These are phyloP conservation scores for Cardamine chenopodiifolia DNA, from an alignment of 345 rosid genomes.

Conservation along the genomic window DNA sequence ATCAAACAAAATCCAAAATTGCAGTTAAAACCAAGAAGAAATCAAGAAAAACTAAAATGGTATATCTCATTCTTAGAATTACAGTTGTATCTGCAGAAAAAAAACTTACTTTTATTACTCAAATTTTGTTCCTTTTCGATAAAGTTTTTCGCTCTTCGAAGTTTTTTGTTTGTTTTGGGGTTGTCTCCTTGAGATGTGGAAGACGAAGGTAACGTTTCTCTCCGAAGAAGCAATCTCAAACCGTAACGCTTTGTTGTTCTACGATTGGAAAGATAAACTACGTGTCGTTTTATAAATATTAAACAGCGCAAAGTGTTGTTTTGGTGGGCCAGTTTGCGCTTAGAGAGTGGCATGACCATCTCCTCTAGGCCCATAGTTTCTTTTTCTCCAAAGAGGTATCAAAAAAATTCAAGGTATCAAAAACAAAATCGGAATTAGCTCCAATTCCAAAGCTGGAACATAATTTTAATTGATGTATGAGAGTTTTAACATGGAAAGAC, in stretches of 20 bases:
- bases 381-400: no score
- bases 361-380: not conserved
- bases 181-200: conserved; percentile 27
- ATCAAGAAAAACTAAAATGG: conserved; percentile 12
- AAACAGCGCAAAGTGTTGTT: conserved; percentile 7
- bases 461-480: no score
- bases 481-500: no score
- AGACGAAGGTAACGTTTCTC: conserved; percentile 32
- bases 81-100: not conserved
- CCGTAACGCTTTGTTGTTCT: conserved; percentile 22
- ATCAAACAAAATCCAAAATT: conserved; percentile 7
- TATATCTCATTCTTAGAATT: not conserved
- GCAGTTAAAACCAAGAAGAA: conserved; percentile 11
- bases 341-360: not conserved
- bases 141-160: conserved; percentile 1
- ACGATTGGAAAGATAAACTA: not conserved
- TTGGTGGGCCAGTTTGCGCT: not conserved
- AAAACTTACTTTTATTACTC: conserved; percentile 6
- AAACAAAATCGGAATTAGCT: no score
- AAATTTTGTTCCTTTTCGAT: conserved; percentile 24
- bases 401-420: no score
- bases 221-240: conserved; percentile 15
- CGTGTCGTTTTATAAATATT: not conserved
- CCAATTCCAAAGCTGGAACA: no score
- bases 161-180: not conserved